These are phyloP conservation scores for Anthracocystis walkeri DNA, from an alignment of 1,284 basidiomycete genomes.

Conservation along the genomic window DNA sequence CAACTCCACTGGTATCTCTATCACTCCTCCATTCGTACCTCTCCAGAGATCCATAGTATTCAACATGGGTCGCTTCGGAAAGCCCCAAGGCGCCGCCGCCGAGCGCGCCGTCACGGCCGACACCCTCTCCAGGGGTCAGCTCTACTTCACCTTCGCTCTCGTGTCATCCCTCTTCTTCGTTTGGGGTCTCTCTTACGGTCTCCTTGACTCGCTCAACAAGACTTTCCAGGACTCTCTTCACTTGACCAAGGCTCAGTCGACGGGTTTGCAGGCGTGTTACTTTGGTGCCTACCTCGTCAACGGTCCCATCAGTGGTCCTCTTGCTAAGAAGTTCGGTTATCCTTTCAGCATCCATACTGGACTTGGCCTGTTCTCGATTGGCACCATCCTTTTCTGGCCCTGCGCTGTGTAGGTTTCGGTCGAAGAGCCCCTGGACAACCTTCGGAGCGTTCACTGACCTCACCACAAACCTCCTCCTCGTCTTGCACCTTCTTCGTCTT, in stretches of 20 bases:
- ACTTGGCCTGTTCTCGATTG: conserved; percentile 72
- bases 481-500: too few species aligned
- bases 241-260: conserved; percentile 81
- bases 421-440: neutral
- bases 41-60: neutral
- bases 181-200: conserved; percentile 75
- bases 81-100: conserved; percentile 28
- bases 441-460: neutral
- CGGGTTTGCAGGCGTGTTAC: conserved; percentile 85
- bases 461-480: neutral
- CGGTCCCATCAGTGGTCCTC: conserved; percentile 56
- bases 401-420: conserved; percentile 17
- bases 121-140: conserved; percentile 27
- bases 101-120: conserved; percentile 38
- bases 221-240: conserved; percentile 81
- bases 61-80: conserved; percentile 34
- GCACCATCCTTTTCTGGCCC: conserved; percentile 50
- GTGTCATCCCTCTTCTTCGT: conserved; percentile 85
- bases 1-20: too few species aligned
- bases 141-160: conserved; percentile 75
- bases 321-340: conserved; percentile 69
- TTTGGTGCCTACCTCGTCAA: conserved; percentile 73
- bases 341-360: conserved; percentile 75
- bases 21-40: neutral
- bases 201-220: conserved; percentile 85